These are phyloP conservation scores for Amaranthus hypochondriacus DNA, from an alignment of 148 eudicot species.

Conservation along the genomic window DNA sequence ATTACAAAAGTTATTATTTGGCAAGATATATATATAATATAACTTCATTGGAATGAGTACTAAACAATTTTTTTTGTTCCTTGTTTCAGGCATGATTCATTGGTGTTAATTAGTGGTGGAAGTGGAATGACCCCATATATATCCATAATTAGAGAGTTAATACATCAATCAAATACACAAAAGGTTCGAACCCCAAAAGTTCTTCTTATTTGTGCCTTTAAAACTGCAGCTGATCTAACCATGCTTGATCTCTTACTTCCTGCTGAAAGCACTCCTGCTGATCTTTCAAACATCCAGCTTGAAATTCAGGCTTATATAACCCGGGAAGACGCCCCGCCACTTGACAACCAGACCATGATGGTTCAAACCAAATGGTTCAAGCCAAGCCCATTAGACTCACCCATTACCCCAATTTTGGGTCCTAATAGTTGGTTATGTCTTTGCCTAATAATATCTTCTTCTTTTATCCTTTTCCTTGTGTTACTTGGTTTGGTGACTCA, in stretches of 20 bases:
- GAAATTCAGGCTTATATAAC: conserved; percentile 48
- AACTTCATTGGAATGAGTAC: too few species aligned
- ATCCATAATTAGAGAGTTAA: conserved; percentile 46
- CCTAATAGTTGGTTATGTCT: conserved; percentile 46
- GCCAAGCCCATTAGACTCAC: conserved; percentile 35
- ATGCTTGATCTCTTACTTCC: conserved; percentile 51
- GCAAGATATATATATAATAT: too few species aligned
- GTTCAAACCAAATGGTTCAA: conserved; percentile 45
- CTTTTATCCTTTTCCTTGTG: conserved; percentile 37
- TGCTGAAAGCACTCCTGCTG: conserved; percentile 16
- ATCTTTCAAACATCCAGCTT: conserved; percentile 28
- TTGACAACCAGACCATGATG: conserved; percentile 11
- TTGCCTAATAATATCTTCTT: conserved; percentile 29
- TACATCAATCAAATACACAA: conserved; percentile 28
- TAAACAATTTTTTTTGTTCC: too few species aligned
- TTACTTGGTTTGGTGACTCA: conserved; percentile 39
- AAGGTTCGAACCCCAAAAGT: conserved; percentile 17
- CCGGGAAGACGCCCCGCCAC: conserved; percentile 27
- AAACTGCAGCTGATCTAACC: conserved; percentile 34
- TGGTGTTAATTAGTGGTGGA: conserved; percentile 54
- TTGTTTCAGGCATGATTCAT: conserved; percentile 31
- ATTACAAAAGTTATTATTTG: too few species aligned
- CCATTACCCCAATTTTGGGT: conserved; percentile 40
- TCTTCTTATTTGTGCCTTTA: conserved; percentile 39
- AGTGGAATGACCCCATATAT: conserved; percentile 51